A percentile compares a stretch with the other conserved stretches of the same genome.
phyloP scores from a whole-genome alignment of 2,329 filamentous ascomycete genomes.

The Rasamsonia emersonii region DNA sequence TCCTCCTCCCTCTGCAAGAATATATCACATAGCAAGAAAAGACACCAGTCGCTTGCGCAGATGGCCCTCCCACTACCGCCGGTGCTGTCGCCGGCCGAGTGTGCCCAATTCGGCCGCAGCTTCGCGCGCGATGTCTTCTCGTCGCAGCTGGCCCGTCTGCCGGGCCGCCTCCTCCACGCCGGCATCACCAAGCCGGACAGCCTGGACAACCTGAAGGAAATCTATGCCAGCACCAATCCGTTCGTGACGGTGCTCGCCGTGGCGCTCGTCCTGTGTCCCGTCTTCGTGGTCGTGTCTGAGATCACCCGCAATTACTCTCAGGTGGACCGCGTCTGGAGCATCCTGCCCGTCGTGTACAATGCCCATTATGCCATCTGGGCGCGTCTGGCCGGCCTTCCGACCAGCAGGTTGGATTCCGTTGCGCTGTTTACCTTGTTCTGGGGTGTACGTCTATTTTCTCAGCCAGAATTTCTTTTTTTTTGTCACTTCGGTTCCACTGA shows the following conservation, averaged over 20 bases:
- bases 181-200: slow-evolving; percentile 52
- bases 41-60: too few species aligned
- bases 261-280: slow-evolving; percentile 58
- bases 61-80: slow-evolving; percentile 60
- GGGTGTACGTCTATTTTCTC: slow-evolving; percentile 53
- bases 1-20: slow-evolving; percentile 1
- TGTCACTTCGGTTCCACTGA: not conserved
- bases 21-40: not conserved
- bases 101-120: slow-evolving; percentile 64
- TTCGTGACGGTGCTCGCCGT: slow-evolving; percentile 66
- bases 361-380: slow-evolving; percentile 79
- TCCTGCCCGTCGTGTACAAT: slow-evolving; percentile 80
- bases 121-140: slow-evolving; percentile 59
- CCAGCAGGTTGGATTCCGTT: slow-evolving; percentile 62
- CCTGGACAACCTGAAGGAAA: slow-evolving; percentile 56
- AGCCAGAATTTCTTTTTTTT: slow-evolving; percentile 2
- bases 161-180: slow-evolving; percentile 53
- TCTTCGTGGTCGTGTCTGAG: slow-evolving; percentile 72
- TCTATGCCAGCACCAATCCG: slow-evolving; percentile 83
- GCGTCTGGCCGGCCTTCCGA: slow-evolving; percentile 61
- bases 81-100: slow-evolving; percentile 63
- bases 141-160: slow-evolving; percentile 61
- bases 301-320: slow-evolving; percentile 94
- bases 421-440: slow-evolving; percentile 64
- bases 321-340: slow-evolving; percentile 84